Conservation (phyloP, 352 stramenopile genomes). For the Pythium periplocum region DNA sequence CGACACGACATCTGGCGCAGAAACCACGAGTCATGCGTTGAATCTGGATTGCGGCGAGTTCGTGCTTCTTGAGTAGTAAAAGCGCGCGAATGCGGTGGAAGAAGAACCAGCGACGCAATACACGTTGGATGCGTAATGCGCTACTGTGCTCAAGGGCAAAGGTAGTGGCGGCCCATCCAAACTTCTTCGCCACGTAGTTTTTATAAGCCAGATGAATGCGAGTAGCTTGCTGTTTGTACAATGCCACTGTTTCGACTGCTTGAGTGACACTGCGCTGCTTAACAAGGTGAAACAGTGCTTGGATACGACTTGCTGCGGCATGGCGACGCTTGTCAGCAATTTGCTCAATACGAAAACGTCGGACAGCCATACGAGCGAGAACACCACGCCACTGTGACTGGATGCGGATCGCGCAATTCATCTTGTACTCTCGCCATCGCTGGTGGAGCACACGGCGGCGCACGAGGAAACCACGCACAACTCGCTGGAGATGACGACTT, state of each 20-base stretch:
- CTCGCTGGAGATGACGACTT: conserved; percentile 17
- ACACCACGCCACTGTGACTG: conserved; percentile 28
- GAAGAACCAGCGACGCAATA: conserved; percentile 25
- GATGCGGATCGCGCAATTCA: conserved; percentile 3
- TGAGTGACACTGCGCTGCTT: conserved; percentile 19
- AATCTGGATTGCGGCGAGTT: conserved; percentile 21
- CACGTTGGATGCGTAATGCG: conserved; percentile 33
- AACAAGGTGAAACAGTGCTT: conserved; percentile 29
- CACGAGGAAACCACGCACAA: conserved; percentile 16
- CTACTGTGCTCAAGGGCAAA: conserved; percentile 33
- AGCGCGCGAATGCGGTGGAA: conserved; percentile 14
- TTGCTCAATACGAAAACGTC: neutral
- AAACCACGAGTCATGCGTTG: conserved; percentile 22
- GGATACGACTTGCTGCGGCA: conserved; percentile 30
- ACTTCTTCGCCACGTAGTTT: conserved; percentile 60
- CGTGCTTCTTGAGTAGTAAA: conserved; percentile 4
- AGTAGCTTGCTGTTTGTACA: conserved; percentile 18
- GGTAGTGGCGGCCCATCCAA: conserved; percentile 45
- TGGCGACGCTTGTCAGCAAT: conserved; percentile 18
- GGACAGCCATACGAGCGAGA: conserved; percentile 6
- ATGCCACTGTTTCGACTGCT: conserved; percentile 4
- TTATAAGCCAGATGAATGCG: conserved; percentile 46
- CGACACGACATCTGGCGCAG: neutral
- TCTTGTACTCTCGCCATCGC: neutral
- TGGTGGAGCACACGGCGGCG: conserved; percentile 9